A percentile compares a stretch with the other conserved stretches of the same genome.
phyloP scores from a whole-genome alignment of 2,329 filamentous ascomycete species.

The Drechslerella dactyloides region DNA sequence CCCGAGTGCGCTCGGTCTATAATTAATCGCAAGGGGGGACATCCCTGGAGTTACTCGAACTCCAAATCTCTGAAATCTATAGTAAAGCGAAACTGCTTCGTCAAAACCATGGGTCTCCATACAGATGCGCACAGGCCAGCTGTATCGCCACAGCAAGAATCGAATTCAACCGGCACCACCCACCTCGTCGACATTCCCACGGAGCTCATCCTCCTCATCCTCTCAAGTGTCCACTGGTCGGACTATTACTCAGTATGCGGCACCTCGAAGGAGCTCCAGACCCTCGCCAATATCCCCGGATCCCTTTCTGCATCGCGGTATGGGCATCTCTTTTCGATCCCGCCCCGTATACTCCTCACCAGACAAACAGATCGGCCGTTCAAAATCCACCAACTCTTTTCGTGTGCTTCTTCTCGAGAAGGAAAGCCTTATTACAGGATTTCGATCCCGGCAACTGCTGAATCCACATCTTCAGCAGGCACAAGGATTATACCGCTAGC shows the following conservation, averaged over 20 bases:
- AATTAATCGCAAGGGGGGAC: neutral
- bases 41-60: neutral
- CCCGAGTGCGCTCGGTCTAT: neutral
- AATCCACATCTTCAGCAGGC: neutral
- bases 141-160: neutral
- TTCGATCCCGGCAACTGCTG: neutral
- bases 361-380: neutral
- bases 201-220: slow-evolving; percentile 21
- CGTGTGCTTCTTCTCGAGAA: slow-evolving; percentile 13
- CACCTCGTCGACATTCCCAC: slow-evolving; percentile 7
- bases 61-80: neutral
- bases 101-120: neutral
- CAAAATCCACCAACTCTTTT: slow-evolving; percentile 16
- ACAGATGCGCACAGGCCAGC: neutral
- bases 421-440: slow-evolving; percentile 14
- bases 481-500: slow-evolving; percentile 4
- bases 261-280: slow-evolving; percentile 4
- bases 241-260: slow-evolving; percentile 15
- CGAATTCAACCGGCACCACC: neutral
- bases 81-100: neutral
- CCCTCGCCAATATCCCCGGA: slow-evolving; percentile 13
- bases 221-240: slow-evolving; percentile 19
- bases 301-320: slow-evolving; percentile 19
- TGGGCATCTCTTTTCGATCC: neutral
- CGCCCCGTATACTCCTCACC: neutral